Evolutionary conservation across 2,329 filamentous ascomycete genomes (phyloP).

Genomic region (Colletotrichum phormii): DNA sequence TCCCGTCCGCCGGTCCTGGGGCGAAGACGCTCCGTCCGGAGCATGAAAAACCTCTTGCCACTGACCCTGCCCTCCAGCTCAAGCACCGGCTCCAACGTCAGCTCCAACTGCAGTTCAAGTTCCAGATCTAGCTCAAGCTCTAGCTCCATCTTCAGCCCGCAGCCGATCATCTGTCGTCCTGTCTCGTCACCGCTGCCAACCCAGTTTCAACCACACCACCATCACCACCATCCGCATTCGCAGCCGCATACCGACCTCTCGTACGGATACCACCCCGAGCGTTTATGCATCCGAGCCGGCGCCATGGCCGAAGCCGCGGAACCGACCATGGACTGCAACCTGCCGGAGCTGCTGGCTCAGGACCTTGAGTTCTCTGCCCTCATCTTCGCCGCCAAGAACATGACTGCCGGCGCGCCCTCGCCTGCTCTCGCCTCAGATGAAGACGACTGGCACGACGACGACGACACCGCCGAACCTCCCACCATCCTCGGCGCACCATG

Average conservation of each 20-base stretch:
- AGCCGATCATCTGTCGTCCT: conserved; percentile 22
- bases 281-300: conserved; percentile 32
- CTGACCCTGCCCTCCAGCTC: conserved; percentile 47
- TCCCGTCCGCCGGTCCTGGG: conserved; percentile 36
- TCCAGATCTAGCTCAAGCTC: conserved; percentile 39
- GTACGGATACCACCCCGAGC: conserved; percentile 20
- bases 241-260: background rate
- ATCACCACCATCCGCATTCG: background rate
- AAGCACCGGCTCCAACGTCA: conserved; percentile 35
- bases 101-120: conserved; percentile 38
- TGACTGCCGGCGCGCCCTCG: conserved; percentile 63
- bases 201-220: conserved; percentile 15
- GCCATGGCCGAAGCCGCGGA: conserved; percentile 38
- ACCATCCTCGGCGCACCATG: conserved; percentile 20
- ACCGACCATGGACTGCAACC: conserved; percentile 54
- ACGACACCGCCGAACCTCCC: conserved; percentile 19
- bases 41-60: conserved; percentile 53
- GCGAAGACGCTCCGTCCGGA: conserved; percentile 50
- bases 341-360: conserved; percentile 67
- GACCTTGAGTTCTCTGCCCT: conserved; percentile 63
- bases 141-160: conserved; percentile 39
- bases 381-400: conserved; percentile 61
- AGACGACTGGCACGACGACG: conserved; percentile 28
- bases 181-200: conserved; percentile 6
- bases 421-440: conserved; percentile 47